Base-by-base conservation (phyloP, 192 early-diverging fungal genomes). In the Podila minutissima region DNA sequence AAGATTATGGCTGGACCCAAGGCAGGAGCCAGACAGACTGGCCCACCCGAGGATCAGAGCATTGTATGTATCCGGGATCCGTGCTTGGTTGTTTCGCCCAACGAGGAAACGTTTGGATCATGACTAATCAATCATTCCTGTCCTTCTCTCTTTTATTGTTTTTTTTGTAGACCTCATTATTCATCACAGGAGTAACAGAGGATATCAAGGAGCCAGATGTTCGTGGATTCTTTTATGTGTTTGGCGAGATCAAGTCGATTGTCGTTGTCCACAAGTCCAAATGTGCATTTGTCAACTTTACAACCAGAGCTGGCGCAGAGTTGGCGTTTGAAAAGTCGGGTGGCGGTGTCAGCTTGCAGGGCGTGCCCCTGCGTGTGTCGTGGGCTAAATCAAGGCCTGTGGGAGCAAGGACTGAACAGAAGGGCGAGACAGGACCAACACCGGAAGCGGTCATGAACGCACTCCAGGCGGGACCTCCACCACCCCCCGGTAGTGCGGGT, bases 221-320 rank as follows among this genome's bases (percentile, higher is more conserved):
- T 55, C 79, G 88, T 64, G 84, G 89, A 38, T 79, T 88, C 70
- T 99, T 99, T 78, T 89, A 90, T 49, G 88, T 88, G 0, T 97
- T 92, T 81, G 97, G 97, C 32, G 96, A 97, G 69, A 88, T 98
- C 73, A 94, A 95, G 82, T 95, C 95, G 2, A 84, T 99, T 41
- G 90, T 94, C 3, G 87, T 97, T 3, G 89, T 93, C 22, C 83
- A 89, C 59, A 95, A 94, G 75, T 90, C 91, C 53, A 88, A 91
- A 66, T 96, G 94, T 65, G 97, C 96, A 3, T 99, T 99, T 85
- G 84, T 99, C 53, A 99, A 98, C 77, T 99, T 88, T 83, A 88
- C 89, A 20, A 90, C 89, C 5, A 86, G 97, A 35, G 84, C 86
- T 12, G 89, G 87, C n/a, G 97, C 97, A 22, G 97, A 99, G 83